Evolutionary conservation across 2,329 filamentous ascomycete species (phyloP), one percentile per base, ranked within the genome.

Genomic region (Neonectria neomacrospora): DNA sequence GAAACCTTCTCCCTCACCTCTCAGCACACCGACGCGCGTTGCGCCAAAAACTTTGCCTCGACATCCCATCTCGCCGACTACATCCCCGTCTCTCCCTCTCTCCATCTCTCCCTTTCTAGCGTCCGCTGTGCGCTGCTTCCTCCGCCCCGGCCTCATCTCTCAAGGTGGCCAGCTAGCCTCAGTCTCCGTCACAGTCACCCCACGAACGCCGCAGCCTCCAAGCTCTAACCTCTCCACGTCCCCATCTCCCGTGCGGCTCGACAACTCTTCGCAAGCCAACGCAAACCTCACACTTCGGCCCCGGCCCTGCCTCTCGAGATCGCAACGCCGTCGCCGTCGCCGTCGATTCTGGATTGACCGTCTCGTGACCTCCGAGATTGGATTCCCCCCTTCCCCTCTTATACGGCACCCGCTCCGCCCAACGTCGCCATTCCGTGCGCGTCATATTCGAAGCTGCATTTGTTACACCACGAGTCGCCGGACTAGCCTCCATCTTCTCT

Each of bases 351-450:
- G 54, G 54, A 58, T 54, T 58, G 51, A 60, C 53, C 60, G 67
- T 67, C 63, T 67, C 65, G 70, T 72, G 63, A 72, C 63, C 41
- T 52, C 28, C 45, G 54, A 70, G 60, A 67, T 72, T 63, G 64
- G 58, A 65, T 64, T 41, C 66, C 69, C 67, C 61, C 67, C 65
- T 70, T 64, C 61, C 67, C 67, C 69, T 57, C 65, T 61, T 53
- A 62, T 63, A 53, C 63, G 55, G 54, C 59, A 48, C 52, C 30
- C 32, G 59, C 54, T 56, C 64, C 44, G 61, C 45, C 28, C 56
- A 55, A 58, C 60, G 54, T 64, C 58, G 63, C 55, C 55, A 61
- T 53, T 64, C 67, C 30, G 61, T 63, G 70, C 68, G 68, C 66
- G 63, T 63, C 57, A 56, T 63, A 54, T 41, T 52, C 58, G 63